Base-by-base conservation (phyloP, 2,329 filamentous ascomycete genomes). In the Zymoseptoria brevis region DNA sequence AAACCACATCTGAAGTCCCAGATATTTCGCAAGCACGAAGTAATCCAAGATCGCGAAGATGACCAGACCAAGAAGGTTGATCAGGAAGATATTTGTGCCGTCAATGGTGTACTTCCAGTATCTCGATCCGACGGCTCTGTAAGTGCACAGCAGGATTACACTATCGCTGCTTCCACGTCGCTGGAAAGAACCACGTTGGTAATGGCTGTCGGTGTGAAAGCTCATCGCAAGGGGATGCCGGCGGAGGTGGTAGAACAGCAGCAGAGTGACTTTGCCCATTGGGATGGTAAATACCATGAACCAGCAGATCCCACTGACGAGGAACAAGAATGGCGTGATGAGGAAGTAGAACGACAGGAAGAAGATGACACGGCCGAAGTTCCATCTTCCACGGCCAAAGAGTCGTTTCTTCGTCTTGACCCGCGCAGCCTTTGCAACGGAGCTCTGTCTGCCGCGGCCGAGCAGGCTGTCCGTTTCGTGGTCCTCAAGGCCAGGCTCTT, bases 21-120 rank as follows among this genome's bases (percentile, higher is more conserved):
- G 75, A 3, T 84, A 75, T 16, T 85, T 78, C 35, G 86, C 82
- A 24, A 99, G 79, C 22, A 99, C 80, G 60, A 86, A 86, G 81
- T 93, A 97, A 78, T 99, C 94, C 65, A 96, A 84, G 63, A 99
- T 95, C 69, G 93, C 89, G 71, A 99, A 96, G 22, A 89, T 78
- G n/a, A 99, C 94, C 19, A 99, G 84, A 11, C 85, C 88, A 77
- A 97, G 90, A 59, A 99, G 83, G 73, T 99, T 99, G 79, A 99
- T 96, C 66, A 99, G 84, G 77, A 99, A 97, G 71, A 99, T 96
- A 76, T 99, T 99, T 62, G 94, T 99, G 57, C 94, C 95, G 71
- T 99, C 94, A 60, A 99, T 81, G 3, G 94, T 99, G 76, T 99
- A 99, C 76, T 99, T 99, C 93, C 95, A 99, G 79, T 99, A 99